Evolutionary conservation across 768 basidiomycete genomes (phyloP).

Genomic region (Calocera cornea): DNA sequence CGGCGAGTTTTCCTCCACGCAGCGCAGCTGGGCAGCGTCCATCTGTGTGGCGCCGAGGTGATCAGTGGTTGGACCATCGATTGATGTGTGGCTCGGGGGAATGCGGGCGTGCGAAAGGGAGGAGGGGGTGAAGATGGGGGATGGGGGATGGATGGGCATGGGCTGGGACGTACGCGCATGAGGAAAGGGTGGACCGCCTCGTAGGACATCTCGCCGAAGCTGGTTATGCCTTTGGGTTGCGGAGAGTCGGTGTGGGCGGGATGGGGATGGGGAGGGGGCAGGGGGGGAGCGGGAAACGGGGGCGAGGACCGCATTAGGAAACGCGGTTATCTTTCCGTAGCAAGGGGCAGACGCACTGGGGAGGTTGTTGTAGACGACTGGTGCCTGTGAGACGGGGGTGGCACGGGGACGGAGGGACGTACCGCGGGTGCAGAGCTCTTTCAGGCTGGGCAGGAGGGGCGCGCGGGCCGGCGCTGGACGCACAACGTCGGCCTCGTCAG

Average conservation of each 20-base stretch:
- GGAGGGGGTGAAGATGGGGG: not conserved
- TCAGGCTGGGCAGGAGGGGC: not conserved
- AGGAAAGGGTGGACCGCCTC: slow-evolving; percentile 59
- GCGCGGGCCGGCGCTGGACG: not conserved
- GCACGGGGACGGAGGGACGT: not conserved
- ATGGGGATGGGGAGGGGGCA: not conserved
- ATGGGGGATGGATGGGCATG: not conserved
- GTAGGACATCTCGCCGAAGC: slow-evolving; percentile 45
- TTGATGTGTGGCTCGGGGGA: not conserved
- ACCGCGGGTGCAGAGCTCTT: slow-evolving; percentile 4
- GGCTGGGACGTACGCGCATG: not conserved
- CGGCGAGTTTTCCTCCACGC: slow-evolving; percentile 56
- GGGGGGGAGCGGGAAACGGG: not conserved
- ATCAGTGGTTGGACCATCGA: not conserved
- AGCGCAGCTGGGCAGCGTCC: slow-evolving; percentile 53
- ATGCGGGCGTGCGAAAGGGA: not conserved
- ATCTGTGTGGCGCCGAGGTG: slow-evolving; percentile 23
- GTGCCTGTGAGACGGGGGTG: not conserved
- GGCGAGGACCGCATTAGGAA: not conserved
- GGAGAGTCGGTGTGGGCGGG: not conserved
- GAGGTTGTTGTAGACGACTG: slow-evolving; percentile 21
- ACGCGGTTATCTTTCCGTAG: not conserved
- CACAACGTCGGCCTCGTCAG: not conserved
- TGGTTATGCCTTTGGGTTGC: slow-evolving; percentile 40
- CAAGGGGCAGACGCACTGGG: slow-evolving; percentile 23